These are phyloP conservation scores for Colletotrichum acutatum DNA, from an alignment of 2,329 filamentous ascomycete genomes.

Conservation along the genomic window DNA sequence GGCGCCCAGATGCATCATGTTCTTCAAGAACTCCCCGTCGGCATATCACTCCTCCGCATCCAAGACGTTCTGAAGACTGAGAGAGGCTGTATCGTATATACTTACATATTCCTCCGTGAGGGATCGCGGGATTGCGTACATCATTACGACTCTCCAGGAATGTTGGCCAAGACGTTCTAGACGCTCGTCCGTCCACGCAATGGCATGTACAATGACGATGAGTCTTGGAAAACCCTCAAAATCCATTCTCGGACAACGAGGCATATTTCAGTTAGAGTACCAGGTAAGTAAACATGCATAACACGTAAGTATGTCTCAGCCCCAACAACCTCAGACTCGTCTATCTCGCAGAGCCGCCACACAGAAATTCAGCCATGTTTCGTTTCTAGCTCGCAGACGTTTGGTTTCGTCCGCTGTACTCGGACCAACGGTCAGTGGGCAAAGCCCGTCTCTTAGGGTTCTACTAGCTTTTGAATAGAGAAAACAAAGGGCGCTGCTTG, in stretches of 20 bases:
- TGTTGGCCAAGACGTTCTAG: not conserved
- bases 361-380: not conserved
- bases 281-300: not conserved
- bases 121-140: conserved; percentile 6
- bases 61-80: not conserved
- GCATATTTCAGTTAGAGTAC: not conserved
- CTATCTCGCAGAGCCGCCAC: not conserved
- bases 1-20: not conserved
- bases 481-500: not conserved
- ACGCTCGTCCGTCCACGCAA: not conserved
- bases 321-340: not conserved
- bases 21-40: not conserved
- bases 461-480: not conserved
- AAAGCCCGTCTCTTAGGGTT: not conserved
- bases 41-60: not conserved
- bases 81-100: not conserved
- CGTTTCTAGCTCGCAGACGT: not conserved
- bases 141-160: not conserved
- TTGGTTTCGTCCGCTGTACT: conserved; percentile 10
- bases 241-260: not conserved
- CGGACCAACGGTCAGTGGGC: conserved; percentile 11
- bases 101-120: not conserved
- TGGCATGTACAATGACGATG: not conserved
- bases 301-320: not conserved
- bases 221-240: not conserved